These are phyloP conservation scores for Agaricus bisporus DNA, from an alignment of 768 basidiomycete species.

Conservation along the genomic window DNA sequence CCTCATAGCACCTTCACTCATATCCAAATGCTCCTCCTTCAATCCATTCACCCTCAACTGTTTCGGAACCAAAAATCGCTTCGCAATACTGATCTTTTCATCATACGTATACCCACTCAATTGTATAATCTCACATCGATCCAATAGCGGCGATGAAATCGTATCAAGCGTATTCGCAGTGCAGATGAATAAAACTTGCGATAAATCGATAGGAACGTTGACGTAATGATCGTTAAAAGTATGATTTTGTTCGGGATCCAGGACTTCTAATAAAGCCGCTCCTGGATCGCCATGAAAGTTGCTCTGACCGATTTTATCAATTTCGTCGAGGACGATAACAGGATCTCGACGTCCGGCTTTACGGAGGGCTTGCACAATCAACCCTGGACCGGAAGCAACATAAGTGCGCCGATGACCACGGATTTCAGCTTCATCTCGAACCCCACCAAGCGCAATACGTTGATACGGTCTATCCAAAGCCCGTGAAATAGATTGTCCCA, in stretches of 20 bases:
- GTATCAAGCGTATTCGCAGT: constrained; percentile 89
- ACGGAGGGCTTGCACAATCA: constrained; percentile 81
- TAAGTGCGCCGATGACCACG: constrained; percentile 67
- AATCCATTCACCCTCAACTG: constrained; percentile 79
- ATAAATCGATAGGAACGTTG: constrained; percentile 83
- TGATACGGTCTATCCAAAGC: constrained; percentile 84
- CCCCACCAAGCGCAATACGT: constrained; percentile 87
- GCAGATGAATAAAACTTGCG: constrained; percentile 87
- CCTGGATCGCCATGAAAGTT: constrained; percentile 91
- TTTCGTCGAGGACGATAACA: constrained; percentile 84
- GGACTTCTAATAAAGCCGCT: constrained; percentile 85
- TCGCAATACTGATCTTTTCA: constrained; percentile 89
- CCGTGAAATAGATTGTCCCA: constrained; percentile 84
- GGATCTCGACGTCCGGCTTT: constrained; percentile 79
- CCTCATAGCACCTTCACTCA: constrained; percentile 67
- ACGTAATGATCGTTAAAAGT: constrained; percentile 89
- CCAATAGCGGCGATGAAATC: constrained; percentile 80
- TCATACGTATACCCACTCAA: constrained; percentile 78
- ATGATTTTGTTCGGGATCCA: constrained; percentile 93
- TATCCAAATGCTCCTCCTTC: constrained; percentile 46
- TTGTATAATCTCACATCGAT: constrained; percentile 86
- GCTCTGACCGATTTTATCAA: constrained; percentile 85
- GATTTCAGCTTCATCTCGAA: constrained; percentile 81
- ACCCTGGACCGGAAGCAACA: constrained; percentile 81
- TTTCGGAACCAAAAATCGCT: constrained; percentile 83